phyloP scores from a whole-genome alignment of 148 eudicot species.

The Oxyria digyna region DNA sequence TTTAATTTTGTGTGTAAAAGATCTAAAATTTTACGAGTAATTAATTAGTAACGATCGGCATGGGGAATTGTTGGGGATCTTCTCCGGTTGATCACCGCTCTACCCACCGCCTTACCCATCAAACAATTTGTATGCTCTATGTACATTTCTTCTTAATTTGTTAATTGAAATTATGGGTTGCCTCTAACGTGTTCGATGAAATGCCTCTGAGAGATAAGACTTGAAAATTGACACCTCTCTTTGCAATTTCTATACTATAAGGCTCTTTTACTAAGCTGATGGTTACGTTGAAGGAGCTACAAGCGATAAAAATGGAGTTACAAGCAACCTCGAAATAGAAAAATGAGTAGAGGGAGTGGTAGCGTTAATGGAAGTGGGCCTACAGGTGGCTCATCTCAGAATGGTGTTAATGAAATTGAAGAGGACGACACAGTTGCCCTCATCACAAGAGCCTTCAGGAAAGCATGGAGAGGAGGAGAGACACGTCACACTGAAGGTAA shows the following conservation, averaged over 20 bases:
- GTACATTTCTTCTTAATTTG: background rate
- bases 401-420: too few relatives aligned
- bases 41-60: slow-evolving; percentile 6
- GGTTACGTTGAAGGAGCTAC: background rate
- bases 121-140: background rate
- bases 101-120: too few relatives aligned
- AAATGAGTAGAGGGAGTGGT: background rate
- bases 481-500: too few relatives aligned
- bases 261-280: background rate
- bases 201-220: background rate
- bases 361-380: background rate
- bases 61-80: slow-evolving; percentile 57
- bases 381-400: background rate
- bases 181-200: background rate
- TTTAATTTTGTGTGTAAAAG: background rate
- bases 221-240: background rate
- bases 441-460: too few relatives aligned
- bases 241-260: background rate
- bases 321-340: background rate
- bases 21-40: background rate
- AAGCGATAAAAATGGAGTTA: background rate
- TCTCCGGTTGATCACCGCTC: slow-evolving; percentile 19
- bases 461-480: too few relatives aligned
- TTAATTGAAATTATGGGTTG: background rate
- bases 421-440: too few relatives aligned